Evolutionary conservation across 345 rosid genomes (phyloP).

Genomic region (Aquilaria malaccensis): DNA sequence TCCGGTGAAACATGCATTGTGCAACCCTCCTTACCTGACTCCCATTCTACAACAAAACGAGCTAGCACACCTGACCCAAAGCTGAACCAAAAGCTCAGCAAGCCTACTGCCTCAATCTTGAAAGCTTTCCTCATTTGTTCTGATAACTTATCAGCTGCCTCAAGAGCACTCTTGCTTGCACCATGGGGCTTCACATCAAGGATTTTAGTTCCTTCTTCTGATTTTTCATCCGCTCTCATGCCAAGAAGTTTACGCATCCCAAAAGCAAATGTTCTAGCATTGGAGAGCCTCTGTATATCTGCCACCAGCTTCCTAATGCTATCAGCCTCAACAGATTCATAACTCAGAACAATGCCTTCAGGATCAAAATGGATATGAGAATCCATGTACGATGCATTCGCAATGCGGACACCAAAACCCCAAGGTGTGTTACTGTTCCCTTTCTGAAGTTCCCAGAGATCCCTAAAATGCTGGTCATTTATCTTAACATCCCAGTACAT

Average conservation of each 20-base stretch:
- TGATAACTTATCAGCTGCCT: slow-evolving; percentile 63
- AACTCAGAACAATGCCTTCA: slow-evolving; percentile 94
- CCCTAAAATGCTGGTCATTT: slow-evolving; percentile 93
- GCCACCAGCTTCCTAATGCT: slow-evolving; percentile 92
- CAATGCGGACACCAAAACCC: slow-evolving; percentile 95
- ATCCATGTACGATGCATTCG: slow-evolving; percentile 87
- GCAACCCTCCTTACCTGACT: slow-evolving; percentile 93
- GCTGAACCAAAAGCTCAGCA: slow-evolving; percentile 96
- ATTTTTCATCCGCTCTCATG: slow-evolving; percentile 71
- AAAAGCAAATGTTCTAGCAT: slow-evolving; percentile 92
- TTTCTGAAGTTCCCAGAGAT: slow-evolving; percentile 96
- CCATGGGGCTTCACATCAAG: slow-evolving; percentile 39
- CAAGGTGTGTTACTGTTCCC: slow-evolving; percentile 70
- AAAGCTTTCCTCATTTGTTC: slow-evolving; percentile 87
- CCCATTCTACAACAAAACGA: slow-evolving; percentile 99
- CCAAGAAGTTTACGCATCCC: slow-evolving; percentile 95
- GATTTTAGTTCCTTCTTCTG: slow-evolving; percentile 47
- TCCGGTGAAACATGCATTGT: slow-evolving; percentile 99
- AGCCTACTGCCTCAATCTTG: slow-evolving; percentile 90
- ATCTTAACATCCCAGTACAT: slow-evolving; percentile 98
- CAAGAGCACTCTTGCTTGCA: slow-evolving; percentile 60
- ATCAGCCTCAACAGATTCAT: slow-evolving; percentile 86
- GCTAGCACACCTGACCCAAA: slow-evolving; percentile 88
- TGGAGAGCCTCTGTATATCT: slow-evolving; percentile 84
- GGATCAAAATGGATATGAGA: slow-evolving; percentile 91